phyloP scores from a whole-genome alignment of 2,329 filamentous ascomycete genomes.

The Phyllosticta citribraziliensis region DNA sequence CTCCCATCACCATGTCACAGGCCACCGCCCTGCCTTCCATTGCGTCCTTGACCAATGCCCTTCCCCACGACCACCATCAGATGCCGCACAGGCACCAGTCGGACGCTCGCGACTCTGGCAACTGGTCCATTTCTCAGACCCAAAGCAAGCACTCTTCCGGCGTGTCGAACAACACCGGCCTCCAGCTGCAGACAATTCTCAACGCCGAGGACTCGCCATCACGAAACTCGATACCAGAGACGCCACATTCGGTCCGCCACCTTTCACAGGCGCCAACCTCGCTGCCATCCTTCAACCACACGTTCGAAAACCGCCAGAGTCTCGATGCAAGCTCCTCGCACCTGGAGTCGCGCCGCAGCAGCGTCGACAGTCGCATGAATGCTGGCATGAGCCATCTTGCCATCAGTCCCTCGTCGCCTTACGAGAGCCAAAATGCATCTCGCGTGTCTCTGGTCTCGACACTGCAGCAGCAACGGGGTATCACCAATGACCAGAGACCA shows the following conservation, averaged over 20 bases:
- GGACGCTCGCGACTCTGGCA: conserved; percentile 47
- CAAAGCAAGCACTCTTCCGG: conserved; percentile 41
- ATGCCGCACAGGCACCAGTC: conserved; percentile 23
- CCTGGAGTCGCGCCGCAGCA: conserved; percentile 58
- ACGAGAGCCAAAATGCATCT: conserved; percentile 67
- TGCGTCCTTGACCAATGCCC: conserved; percentile 26
- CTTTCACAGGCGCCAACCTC: conserved; percentile 26
- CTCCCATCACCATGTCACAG: conserved; percentile 18
- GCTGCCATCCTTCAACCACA: conserved; percentile 50
- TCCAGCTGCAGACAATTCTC: conserved; percentile 41
- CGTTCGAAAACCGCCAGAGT: conserved; percentile 37
- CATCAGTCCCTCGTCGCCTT: conserved; percentile 58
- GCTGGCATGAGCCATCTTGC: conserved; percentile 60
- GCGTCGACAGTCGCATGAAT: conserved; percentile 71
- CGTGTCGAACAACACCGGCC: conserved; percentile 35
- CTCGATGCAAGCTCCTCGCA: conserved; percentile 40
- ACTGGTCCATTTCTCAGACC: conserved; percentile 50
- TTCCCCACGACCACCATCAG: conserved; percentile 24
- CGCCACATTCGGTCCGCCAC: conserved; percentile 29
- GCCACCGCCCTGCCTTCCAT: conserved; percentile 29
- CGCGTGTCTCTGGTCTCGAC: conserved; percentile 65
- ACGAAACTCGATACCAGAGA: conserved; percentile 33
- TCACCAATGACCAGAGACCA: conserved; percentile 29
- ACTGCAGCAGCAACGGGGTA: conserved; percentile 51
- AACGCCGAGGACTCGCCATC: conserved; percentile 42